phyloP scores from a whole-genome alignment of 1,139 yeast species.

The Taiozyma sp. region DNA sequence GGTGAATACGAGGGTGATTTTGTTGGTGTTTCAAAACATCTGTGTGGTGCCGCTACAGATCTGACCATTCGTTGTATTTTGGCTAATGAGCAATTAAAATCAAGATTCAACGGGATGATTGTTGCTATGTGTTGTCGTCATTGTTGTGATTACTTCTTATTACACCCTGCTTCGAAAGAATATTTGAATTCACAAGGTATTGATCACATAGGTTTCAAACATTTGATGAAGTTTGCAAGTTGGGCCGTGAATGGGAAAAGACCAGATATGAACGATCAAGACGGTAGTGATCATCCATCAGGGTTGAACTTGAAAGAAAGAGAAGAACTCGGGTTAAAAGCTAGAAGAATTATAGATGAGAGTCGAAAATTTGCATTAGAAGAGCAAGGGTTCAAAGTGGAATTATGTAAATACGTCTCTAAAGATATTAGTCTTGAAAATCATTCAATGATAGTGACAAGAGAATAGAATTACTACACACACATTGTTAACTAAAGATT shows the following conservation, averaged over 20 bases:
- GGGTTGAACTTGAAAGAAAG: constrained; percentile 42
- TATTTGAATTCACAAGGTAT: constrained; percentile 24
- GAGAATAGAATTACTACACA: not conserved
- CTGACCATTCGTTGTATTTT: constrained; percentile 63
- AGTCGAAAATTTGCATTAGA: constrained; percentile 46
- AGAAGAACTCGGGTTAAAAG: constrained; percentile 53
- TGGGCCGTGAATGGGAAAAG: constrained; percentile 81
- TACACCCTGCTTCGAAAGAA: constrained; percentile 11
- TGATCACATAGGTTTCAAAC: constrained; percentile 40
- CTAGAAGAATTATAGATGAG: constrained; percentile 66
- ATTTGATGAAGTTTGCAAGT: constrained; percentile 61
- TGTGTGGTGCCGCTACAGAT: constrained; percentile 94
- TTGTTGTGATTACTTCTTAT: constrained; percentile 42
- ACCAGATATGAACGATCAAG: constrained; percentile 32
- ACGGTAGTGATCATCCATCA: constrained; percentile 36
- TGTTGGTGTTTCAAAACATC: constrained; percentile 76
- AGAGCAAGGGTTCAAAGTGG: constrained; percentile 34
- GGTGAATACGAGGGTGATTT: constrained; percentile 27
- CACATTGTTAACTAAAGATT: not conserved
- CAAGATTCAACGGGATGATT: constrained; percentile 46
- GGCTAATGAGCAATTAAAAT: constrained; percentile 31
- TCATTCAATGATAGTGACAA: constrained; percentile 44
- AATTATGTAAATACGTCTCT: constrained; percentile 55
- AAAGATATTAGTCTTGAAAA: constrained; percentile 63
- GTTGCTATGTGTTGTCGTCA: constrained; percentile 97